Conservation (phyloP, 257 asterid genomes). For the Fraxinus americana region DNA sequence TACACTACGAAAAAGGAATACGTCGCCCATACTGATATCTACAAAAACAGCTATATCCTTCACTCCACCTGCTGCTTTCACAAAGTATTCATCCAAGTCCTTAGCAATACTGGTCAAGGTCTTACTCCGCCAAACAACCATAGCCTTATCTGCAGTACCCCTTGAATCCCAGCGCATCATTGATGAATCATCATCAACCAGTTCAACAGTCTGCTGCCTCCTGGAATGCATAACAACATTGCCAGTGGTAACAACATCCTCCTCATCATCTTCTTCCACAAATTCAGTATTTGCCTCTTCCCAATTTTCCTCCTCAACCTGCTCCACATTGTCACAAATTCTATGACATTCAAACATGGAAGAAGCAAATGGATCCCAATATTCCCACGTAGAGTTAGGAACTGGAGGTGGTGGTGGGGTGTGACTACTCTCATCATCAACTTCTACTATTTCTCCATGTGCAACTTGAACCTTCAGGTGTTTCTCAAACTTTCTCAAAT, state of each 20-base stretch:
- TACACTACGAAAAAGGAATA: slow-evolving; percentile 42
- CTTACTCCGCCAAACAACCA: slow-evolving; percentile 66
- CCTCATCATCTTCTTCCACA: slow-evolving; percentile 49
- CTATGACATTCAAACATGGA: slow-evolving; percentile 32
- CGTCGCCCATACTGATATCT: slow-evolving; percentile 58
- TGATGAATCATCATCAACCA: slow-evolving; percentile 53
- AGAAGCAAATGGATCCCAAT: slow-evolving; percentile 69
- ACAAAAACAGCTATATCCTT: slow-evolving; percentile 71
- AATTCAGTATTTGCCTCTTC: slow-evolving; percentile 65
- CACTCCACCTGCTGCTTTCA: slow-evolving; percentile 67
- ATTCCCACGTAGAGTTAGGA: slow-evolving; percentile 61
- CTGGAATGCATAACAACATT: slow-evolving; percentile 28
- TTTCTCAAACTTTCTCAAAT: slow-evolving; percentile 36
- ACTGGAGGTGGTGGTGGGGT: slow-evolving; percentile 53
- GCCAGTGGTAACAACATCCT: slow-evolving; percentile 23
- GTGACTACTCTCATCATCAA: slow-evolving; percentile 39
- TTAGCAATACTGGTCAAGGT: slow-evolving; percentile 51
- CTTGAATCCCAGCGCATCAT: slow-evolving; percentile 55
- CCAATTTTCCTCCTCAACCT: slow-evolving; percentile 66
- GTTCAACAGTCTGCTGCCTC: slow-evolving; percentile 36
- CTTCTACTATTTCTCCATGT: slow-evolving; percentile 52
- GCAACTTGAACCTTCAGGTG: slow-evolving; percentile 25
- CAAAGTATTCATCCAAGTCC: slow-evolving; percentile 74
- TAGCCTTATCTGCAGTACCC: slow-evolving; percentile 60
- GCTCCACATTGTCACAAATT: slow-evolving; percentile 13